Percentiles rank a stretch among this genome's conserved stretches.
Conservation (phyloP, 2,329 filamentous ascomycete genomes). For the Aspergillus aculeatinus region DNA sequence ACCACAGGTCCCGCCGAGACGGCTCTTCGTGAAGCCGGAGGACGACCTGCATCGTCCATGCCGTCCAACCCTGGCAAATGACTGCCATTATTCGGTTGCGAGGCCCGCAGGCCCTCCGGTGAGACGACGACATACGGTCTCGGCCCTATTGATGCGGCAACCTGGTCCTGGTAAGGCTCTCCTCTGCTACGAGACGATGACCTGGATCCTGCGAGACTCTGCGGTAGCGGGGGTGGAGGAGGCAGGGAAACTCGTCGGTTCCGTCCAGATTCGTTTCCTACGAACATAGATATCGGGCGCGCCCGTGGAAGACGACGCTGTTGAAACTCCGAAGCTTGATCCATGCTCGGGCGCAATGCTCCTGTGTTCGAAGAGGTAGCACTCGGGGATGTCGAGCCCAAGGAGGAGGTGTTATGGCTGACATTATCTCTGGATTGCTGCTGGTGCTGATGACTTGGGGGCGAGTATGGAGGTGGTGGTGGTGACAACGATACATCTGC, state of each 20-base stretch:
- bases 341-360: constrained; percentile 17
- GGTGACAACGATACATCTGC: constrained; percentile 33
- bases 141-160: constrained; percentile 18
- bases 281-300: constrained; percentile 36
- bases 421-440: constrained; percentile 21
- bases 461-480: constrained; percentile 42
- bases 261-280: constrained; percentile 25
- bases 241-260: constrained; percentile 33
- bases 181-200: constrained; percentile 35
- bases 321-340: constrained; percentile 25
- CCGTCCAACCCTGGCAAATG: constrained; percentile 17
- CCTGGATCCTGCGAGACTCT: constrained; percentile 29
- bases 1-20: constrained; percentile 47
- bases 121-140: constrained; percentile 22
- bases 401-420: constrained; percentile 13
- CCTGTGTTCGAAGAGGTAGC: constrained; percentile 19
- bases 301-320: constrained; percentile 27
- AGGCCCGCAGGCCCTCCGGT: constrained; percentile 22
- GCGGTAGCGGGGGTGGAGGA: constrained; percentile 38
- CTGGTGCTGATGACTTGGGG: constrained; percentile 29
- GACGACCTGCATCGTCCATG: constrained; percentile 26
- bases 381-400: constrained; percentile 20
- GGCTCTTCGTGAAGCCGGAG: constrained; percentile 45
- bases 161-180: constrained; percentile 27
- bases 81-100: constrained; percentile 17